Evolutionary conservation across 2,329 filamentous ascomycete species (phyloP).

Genomic region (Knufia fluminis): DNA sequence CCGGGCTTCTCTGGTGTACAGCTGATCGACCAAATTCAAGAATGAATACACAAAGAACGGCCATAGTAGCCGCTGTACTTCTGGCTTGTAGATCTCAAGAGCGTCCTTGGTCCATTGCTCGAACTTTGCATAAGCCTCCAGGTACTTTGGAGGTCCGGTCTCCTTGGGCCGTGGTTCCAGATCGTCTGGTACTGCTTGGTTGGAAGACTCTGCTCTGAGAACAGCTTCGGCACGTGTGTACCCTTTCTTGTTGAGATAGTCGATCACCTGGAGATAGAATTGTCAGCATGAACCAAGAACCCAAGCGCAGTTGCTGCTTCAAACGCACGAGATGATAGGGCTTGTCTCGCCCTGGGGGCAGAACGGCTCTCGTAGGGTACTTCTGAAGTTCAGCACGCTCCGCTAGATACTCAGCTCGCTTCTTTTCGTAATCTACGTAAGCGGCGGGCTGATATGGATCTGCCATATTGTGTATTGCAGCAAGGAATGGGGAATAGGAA

Average conservation of each 20-base stretch:
- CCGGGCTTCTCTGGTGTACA: conserved; percentile 46
- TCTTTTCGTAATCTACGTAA: neutral
- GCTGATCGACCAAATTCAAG: conserved; percentile 65
- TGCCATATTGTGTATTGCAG: neutral
- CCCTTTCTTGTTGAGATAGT: conserved; percentile 91
- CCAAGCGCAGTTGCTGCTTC: too few species aligned
- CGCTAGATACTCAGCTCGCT: neutral
- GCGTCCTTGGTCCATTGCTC: conserved; percentile 83
- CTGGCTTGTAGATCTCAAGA: conserved; percentile 91
- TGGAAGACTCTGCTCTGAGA: conserved; percentile 79
- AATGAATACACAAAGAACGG: conserved; percentile 91
- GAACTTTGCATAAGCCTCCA: conserved; percentile 62
- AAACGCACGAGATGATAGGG: neutral
- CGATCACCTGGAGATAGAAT: conserved; percentile 57
- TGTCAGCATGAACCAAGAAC: neutral
- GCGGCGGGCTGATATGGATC: neutral
- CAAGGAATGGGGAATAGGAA: neutral
- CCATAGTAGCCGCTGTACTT: conserved; percentile 81
- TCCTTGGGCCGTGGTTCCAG: conserved; percentile 13
- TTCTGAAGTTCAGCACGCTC: neutral
- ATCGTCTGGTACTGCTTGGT: conserved; percentile 62
- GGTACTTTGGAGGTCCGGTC: conserved; percentile 61
- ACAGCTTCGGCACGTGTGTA: conserved; percentile 89
- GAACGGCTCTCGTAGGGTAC: neutral
- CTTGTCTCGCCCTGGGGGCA: neutral